A percentile compares a stretch with the other conserved stretches of the same genome.
These are phyloP conservation scores for Salisapilia sapeloensis DNA, from an alignment of 352 stramenopile genomes.

Conservation along the genomic window DNA sequence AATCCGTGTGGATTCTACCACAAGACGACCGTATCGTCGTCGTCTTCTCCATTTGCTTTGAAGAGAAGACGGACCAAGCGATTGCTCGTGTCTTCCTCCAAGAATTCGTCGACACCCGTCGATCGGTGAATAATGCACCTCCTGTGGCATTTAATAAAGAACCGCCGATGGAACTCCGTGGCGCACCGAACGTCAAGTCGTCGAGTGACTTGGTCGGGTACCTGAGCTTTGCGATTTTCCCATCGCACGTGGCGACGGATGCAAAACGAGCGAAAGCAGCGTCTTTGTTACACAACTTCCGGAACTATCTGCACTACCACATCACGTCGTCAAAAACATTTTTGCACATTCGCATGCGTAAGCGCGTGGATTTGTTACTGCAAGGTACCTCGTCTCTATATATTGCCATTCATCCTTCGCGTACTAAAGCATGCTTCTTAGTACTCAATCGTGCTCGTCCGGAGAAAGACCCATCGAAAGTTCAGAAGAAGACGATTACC, in stretches of 20 bases:
- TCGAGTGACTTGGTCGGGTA: constrained; percentile 77
- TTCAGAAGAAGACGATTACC: constrained; percentile 84
- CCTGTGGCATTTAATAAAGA: constrained; percentile 83
- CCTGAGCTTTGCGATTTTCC: constrained; percentile 79
- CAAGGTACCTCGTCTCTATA: constrained; percentile 34
- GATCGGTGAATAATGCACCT: constrained; percentile 89
- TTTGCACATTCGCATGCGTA: constrained; percentile 91
- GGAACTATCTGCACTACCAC: constrained; percentile 93
- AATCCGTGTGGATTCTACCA: constrained; percentile 76
- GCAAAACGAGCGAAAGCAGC: constrained; percentile 81
- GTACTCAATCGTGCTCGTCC: constrained; percentile 85
- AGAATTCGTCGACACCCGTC: constrained; percentile 85
- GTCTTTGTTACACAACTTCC: constrained; percentile 76
- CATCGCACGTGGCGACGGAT: constrained; percentile 74
- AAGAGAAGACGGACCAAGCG: constrained; percentile 86
- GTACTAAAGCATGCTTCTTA: constrained; percentile 6
- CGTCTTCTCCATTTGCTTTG: constrained; percentile 86
- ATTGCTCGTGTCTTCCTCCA: constrained; percentile 85
- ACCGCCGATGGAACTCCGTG: constrained; percentile 72
- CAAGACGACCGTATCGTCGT: constrained; percentile 82
- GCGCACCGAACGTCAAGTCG: constrained; percentile 35
- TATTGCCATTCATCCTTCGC: constrained; percentile 1
- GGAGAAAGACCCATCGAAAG: constrained; percentile 79
- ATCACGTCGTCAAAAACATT: constrained; percentile 94
- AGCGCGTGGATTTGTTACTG: constrained; percentile 82